phyloP scores from a whole-genome alignment of 306 rosid species.

The Biancaea sappan region DNA sequence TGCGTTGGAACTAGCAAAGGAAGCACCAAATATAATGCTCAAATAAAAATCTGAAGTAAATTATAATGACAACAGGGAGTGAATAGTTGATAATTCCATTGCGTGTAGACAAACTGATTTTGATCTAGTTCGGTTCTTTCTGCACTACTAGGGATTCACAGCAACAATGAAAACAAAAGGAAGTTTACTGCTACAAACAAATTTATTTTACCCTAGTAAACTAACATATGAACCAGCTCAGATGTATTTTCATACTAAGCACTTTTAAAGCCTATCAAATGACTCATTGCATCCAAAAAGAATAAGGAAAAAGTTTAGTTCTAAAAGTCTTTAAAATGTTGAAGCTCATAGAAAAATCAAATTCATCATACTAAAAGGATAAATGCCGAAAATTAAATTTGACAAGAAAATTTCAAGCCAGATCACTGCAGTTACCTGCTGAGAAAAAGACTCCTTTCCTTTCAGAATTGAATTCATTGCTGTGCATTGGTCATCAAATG shows the following conservation, averaged over 20 bases:
- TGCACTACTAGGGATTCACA: conserved; percentile 27
- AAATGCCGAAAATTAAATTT: conserved; percentile 26
- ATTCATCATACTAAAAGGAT: conserved; percentile 2
- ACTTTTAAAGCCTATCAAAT: conserved; percentile 9
- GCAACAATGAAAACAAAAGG: conserved; percentile 25
- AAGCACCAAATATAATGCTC: conserved; percentile 23
- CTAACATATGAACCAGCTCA: conserved; percentile 22
- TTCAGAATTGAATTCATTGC: conserved; percentile 89
- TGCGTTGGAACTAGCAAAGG: conserved; percentile 19
- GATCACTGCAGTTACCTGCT: conserved; percentile 59
- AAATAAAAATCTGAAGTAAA: conserved; percentile 5
- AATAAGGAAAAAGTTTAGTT: neutral
- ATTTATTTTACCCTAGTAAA: conserved; percentile 10
- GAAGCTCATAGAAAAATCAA: neutral
- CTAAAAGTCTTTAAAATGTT: neutral
- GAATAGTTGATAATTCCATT: neutral
- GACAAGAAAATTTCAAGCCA: conserved; percentile 37
- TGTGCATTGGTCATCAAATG: conserved; percentile 81
- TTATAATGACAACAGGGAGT: neutral
- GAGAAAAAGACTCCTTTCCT: conserved; percentile 82
- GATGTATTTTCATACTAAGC: neutral
- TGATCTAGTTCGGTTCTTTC: neutral
- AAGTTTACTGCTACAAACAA: conserved; percentile 11
- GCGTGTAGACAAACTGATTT: conserved; percentile 24
- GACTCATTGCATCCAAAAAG: conserved; percentile 18